These are phyloP conservation scores for Sordariomycetes sp. DNA, from an alignment of 2,329 filamentous ascomycete genomes.

Conservation along the genomic window DNA sequence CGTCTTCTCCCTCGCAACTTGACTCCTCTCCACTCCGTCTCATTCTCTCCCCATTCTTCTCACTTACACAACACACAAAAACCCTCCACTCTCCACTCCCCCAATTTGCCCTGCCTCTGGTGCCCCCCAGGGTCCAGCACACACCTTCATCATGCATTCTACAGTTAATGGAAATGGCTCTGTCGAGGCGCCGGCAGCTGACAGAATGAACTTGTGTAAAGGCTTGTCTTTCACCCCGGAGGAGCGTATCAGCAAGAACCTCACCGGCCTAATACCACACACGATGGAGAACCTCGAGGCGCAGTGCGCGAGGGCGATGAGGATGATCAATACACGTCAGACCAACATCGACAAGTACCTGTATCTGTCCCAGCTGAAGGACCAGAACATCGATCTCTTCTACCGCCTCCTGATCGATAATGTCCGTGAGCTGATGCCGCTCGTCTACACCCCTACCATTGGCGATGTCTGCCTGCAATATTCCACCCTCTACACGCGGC, in stretches of 20 bases:
- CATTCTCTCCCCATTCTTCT: not conserved
- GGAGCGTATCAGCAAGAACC: slow-evolving; percentile 52
- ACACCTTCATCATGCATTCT: slow-evolving; percentile 2
- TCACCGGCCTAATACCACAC: slow-evolving; percentile 55
- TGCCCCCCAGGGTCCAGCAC: not conserved
- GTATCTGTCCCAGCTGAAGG: slow-evolving; percentile 67
- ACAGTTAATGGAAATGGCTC: not conserved
- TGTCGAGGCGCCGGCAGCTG: slow-evolving; percentile 1
- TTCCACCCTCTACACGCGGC: slow-evolving; percentile 89
- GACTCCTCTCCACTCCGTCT: not conserved
- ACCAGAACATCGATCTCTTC: slow-evolving; percentile 70
- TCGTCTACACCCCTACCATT: slow-evolving; percentile 84
- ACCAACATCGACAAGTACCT: slow-evolving; percentile 74
- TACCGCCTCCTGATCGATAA: slow-evolving; percentile 74
- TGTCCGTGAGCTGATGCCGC: slow-evolving; percentile 65
- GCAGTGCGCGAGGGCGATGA: slow-evolving; percentile 57
- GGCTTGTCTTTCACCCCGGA: slow-evolving; percentile 55
- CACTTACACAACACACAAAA: not conserved
- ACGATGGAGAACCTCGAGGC: slow-evolving; percentile 49
- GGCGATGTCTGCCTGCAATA: slow-evolving; percentile 95
- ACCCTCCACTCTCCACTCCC: slow-evolving; percentile 1
- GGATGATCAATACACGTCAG: slow-evolving; percentile 59
- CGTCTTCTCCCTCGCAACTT: not conserved
- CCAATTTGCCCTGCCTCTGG: slow-evolving; percentile 7
- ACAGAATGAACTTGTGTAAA: slow-evolving; percentile 16